phyloP scores from a whole-genome alignment of 2,329 filamentous ascomycete species.

The Diplodia seriata region DNA sequence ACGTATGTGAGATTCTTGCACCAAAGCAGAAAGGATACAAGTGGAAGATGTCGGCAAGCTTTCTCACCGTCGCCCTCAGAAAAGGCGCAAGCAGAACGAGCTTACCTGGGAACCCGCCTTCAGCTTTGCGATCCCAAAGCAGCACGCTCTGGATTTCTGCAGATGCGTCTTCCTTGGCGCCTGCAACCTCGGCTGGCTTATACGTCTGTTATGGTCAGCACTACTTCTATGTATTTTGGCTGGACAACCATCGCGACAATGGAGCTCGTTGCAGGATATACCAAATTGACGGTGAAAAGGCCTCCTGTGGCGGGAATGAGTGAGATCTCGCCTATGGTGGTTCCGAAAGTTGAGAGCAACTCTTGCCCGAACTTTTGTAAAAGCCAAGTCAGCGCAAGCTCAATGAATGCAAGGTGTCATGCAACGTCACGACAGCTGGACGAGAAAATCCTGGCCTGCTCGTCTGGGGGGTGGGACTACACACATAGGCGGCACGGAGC shows the following conservation, averaged over 20 bases:
- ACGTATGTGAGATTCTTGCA: neutral
- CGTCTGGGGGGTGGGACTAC: constrained; percentile 36
- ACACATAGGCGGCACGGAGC: constrained; percentile 79
- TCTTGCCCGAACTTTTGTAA: constrained; percentile 84
- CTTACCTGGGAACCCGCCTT: constrained; percentile 84
- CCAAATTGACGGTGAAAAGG: constrained; percentile 76
- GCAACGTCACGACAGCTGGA: neutral
- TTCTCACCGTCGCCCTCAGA: too few relatives aligned
- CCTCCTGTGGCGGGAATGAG: constrained; percentile 86
- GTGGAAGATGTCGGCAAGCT: too few relatives aligned
- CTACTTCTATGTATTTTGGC: neutral
- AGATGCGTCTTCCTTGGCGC: constrained; percentile 23
- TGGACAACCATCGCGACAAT: too few relatives aligned
- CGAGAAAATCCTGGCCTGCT: neutral
- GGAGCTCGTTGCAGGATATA: neutral
- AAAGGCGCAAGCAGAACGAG: neutral
- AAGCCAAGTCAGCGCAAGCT: neutral
- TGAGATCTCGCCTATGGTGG: constrained; percentile 82
- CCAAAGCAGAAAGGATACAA: neutral
- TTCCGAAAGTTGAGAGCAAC: constrained; percentile 89
- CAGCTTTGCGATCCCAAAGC: constrained; percentile 86
- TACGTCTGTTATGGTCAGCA: constrained; percentile 11
- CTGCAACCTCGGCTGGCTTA: constrained; percentile 15
- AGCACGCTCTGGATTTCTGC: constrained; percentile 57
- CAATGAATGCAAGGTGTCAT: neutral